Evolutionary conservation across 768 basidiomycete genomes (phyloP), one percentile per base, ranked within the genome.

Genomic region (Pleurotus giganteus): DNA sequence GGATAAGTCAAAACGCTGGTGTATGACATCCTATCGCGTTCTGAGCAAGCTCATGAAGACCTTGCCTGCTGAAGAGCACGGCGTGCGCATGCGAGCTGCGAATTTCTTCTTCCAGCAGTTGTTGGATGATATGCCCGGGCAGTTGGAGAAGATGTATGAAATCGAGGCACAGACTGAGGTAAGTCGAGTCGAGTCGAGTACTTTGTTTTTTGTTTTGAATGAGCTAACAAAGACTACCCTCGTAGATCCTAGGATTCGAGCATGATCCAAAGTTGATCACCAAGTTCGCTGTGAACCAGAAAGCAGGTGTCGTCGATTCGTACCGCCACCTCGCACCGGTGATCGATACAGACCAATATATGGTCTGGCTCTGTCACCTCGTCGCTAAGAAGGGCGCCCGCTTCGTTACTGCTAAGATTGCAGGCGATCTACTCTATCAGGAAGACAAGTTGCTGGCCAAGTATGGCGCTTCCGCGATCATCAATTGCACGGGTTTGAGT

Each of bases 401-500:
- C 29, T 58, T 68, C 28, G 57, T 67, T 34, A 71, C 71, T 1
- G 60, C 60, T 26, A 63, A 60, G 31, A 60, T 73, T 55, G 55
- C 59, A 1, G 72, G 70, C 44, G 68, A 71, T 49, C 57, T 73
- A 21, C 58, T 72, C 9, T 56, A 53, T n/a, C 54, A 61, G 24
- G 68, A 69, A 52, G 60, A 62, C 26, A 51, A 34, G 5, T 59
- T 74, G 4, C 61, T 64, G 17, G 37, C 53, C 1, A 57, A 64
- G 43, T 74, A 64, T 58, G 53, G 47, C 21, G 69, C 66, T 5
- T 59, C 65, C 29, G 65, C 64, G 32, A 66, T 74, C 55, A 65
- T 76, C 47, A 69, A 76, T 56, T 68, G 67, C 23, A 70, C 70
- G 4, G 74, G 73, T 4, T 64, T 76, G 21, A 62, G 64, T 3